A percentile compares a stretch with the other conserved stretches of the same genome.
phyloP scores from a whole-genome alignment of 345 rosid species.

The Balakata baccata region DNA sequence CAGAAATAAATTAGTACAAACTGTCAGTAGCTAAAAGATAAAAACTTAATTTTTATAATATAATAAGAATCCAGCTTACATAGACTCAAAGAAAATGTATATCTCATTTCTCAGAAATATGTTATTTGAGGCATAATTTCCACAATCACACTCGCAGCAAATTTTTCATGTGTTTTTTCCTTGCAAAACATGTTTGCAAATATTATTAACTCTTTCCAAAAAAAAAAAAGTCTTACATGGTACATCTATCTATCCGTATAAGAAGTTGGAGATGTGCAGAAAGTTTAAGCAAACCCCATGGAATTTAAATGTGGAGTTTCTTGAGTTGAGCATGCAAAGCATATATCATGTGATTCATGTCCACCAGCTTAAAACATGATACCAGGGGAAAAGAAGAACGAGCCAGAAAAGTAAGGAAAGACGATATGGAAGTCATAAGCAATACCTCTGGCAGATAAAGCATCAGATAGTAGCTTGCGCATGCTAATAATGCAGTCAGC shows the following conservation, averaged over 20 bases:
- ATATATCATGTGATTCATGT: not conserved
- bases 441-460: slow-evolving; percentile 42
- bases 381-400: too few relatives aligned
- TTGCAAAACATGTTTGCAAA: too few relatives aligned
- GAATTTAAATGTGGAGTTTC: not conserved
- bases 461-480: slow-evolving; percentile 42
- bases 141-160: not conserved
- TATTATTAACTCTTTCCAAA: too few relatives aligned
- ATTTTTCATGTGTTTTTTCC: not conserved
- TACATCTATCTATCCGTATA: not conserved
- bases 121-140: too few relatives aligned
- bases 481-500: slow-evolving; percentile 38
- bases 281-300: not conserved
- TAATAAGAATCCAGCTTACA: not conserved
- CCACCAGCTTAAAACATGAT: not conserved
- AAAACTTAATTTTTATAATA: not conserved
- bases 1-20: not conserved
- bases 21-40: not conserved
- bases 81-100: not conserved
- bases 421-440: not conserved
- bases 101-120: not conserved
- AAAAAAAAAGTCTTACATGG: not conserved
- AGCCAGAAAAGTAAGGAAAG: too few relatives aligned
- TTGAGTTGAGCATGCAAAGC: not conserved
- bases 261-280: not conserved